These are phyloP conservation scores for Arthroderma sp. DNA, from an alignment of 2,329 filamentous ascomycete species.

Conservation along the genomic window DNA sequence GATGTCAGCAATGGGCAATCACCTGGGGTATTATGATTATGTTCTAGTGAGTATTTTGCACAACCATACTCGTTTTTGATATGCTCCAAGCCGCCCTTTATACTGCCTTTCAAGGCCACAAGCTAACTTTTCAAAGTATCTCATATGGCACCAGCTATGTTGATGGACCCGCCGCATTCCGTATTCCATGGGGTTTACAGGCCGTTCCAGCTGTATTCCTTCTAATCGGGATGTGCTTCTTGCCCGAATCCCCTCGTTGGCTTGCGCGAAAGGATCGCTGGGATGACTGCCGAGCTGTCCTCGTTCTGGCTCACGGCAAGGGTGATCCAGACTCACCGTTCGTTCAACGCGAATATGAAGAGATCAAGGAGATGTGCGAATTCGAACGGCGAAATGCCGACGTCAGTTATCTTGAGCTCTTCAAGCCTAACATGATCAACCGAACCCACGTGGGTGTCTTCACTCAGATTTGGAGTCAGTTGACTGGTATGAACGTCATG, in stretches of 20 bases:
- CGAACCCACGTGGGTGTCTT: constrained; percentile 59
- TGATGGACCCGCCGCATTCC: constrained; percentile 41
- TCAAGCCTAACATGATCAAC: constrained; percentile 62
- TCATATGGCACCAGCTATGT: constrained; percentile 50
- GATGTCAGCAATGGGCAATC: constrained; percentile 31
- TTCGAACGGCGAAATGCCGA: constrained; percentile 59
- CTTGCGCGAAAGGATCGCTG: constrained; percentile 49
- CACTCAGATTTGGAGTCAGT: constrained; percentile 61
- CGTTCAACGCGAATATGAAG: constrained; percentile 53
- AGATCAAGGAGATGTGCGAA: constrained; percentile 60
- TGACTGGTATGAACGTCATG: constrained; percentile 67
- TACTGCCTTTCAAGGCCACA: neutral
- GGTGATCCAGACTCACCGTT: constrained; percentile 53
- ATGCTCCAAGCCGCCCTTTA: neutral
- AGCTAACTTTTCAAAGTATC: constrained; percentile 27
- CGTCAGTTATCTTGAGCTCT: constrained; percentile 57
- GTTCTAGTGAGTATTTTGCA: constrained; percentile 40
- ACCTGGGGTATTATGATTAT: constrained; percentile 39
- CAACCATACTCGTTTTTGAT: neutral
- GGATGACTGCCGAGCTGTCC: constrained; percentile 37
- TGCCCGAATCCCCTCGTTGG: constrained; percentile 51
- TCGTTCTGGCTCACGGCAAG: constrained; percentile 48
- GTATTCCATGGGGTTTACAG: constrained; percentile 52
- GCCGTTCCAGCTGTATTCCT: constrained; percentile 48
- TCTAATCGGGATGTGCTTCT: constrained; percentile 39